Evolutionary conservation across 805 yeast genomes (phyloP).

Genomic region (Candida maesae): DNA sequence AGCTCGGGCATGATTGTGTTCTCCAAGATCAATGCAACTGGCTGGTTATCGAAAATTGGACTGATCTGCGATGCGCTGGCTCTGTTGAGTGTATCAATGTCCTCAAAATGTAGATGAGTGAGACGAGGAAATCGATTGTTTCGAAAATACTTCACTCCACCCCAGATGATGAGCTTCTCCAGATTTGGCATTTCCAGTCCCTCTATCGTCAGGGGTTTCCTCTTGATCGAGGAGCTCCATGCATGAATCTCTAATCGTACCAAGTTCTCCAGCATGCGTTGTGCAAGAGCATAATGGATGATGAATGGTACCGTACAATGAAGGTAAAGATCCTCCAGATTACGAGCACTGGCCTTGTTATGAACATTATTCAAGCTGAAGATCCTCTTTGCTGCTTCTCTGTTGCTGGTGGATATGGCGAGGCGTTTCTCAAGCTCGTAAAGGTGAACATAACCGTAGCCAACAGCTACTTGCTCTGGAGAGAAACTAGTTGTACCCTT

Average conservation of each 20-base stretch:
- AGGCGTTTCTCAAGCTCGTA: background rate
- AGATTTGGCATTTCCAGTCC: background rate
- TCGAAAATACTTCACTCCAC: background rate
- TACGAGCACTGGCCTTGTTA: background rate
- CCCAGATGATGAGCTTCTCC: background rate
- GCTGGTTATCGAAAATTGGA: too few relatives aligned
- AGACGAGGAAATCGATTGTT: background rate
- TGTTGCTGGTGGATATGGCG: background rate
- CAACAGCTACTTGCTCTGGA: background rate
- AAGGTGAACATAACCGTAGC: background rate
- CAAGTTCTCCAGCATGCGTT: background rate
- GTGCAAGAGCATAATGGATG: background rate
- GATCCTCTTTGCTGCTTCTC: background rate
- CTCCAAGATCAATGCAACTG: background rate
- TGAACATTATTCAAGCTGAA: background rate
- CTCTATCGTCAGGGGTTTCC: background rate
- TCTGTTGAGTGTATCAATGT: background rate
- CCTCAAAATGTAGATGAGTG: background rate
- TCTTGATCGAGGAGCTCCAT: background rate
- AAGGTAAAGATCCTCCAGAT: background rate
- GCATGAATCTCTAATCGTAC: background rate
- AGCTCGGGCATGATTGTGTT: slow-evolving; percentile 9
- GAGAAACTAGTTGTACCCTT: background rate
- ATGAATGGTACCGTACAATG: background rate
- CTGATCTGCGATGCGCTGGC: too few relatives aligned